A percentile compares a stretch with the other conserved stretches of the same genome.
Evolutionary conservation across 495 filamentous ascomycete genomes (phyloP).

Genomic region (Cercophora samala): DNA sequence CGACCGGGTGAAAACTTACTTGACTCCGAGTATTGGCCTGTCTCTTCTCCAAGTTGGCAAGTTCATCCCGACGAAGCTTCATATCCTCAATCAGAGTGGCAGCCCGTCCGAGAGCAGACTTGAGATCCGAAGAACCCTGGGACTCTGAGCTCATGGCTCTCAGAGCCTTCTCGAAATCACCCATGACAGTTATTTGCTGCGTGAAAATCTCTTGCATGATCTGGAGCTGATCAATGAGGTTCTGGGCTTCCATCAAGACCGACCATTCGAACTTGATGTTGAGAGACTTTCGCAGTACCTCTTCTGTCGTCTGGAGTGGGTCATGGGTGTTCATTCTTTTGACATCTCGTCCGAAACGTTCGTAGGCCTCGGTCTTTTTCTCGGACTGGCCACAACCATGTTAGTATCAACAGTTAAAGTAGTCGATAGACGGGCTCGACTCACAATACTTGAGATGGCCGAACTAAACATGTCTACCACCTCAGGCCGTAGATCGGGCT

Average conservation of each 20-base stretch:
- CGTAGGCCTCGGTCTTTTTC: constrained; percentile 30
- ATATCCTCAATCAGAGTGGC: constrained; percentile 22
- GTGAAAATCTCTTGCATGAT: constrained; percentile 72
- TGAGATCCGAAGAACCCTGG: constrained; percentile 7
- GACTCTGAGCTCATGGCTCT: constrained; percentile 16
- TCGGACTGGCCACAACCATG: constrained; percentile 13
- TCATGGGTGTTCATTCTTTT: constrained; percentile 34
- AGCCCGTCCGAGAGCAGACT: constrained; percentile 20
- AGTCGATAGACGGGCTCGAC: constrained; percentile 9
- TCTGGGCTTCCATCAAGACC: constrained; percentile 63
- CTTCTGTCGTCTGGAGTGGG: constrained; percentile 33
- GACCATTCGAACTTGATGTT: constrained; percentile 68
- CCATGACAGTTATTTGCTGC: constrained; percentile 56
- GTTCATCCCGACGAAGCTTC: constrained; percentile 26
- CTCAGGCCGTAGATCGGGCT: constrained; percentile 57
- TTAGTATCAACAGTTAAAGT: neutral
- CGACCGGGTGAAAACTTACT: constrained; percentile 10
- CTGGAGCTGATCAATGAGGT: constrained; percentile 38
- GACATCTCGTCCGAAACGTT: constrained; percentile 26
- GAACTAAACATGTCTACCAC: constrained; percentile 71
- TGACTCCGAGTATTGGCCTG: constrained; percentile 21
- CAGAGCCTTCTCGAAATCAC: constrained; percentile 55
- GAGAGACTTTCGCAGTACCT: constrained; percentile 51
- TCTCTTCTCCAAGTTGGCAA: constrained; percentile 22
- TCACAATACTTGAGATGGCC: constrained; percentile 38